Conservation (phyloP, 2,329 filamentous ascomycete genomes). For the Xylaria sp. region DNA sequence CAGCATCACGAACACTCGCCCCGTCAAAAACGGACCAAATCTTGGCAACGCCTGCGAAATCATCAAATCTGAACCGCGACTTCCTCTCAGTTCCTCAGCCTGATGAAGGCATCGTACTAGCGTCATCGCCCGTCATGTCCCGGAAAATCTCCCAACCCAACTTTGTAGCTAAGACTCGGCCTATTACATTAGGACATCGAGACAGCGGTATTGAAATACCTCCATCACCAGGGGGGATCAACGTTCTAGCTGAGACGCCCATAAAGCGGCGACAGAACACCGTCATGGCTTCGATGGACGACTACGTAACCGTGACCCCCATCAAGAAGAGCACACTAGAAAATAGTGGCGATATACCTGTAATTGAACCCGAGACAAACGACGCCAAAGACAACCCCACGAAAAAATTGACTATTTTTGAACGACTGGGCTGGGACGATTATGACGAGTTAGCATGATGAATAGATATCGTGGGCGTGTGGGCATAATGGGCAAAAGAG, state of each 20-base stretch:
- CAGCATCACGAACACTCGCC: constrained; percentile 47
- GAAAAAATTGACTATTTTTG: constrained; percentile 59
- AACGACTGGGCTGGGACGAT: constrained; percentile 68
- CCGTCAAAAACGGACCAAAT: constrained; percentile 31
- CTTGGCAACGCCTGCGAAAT: constrained; percentile 42
- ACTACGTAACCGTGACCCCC: constrained; percentile 42
- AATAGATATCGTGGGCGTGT: not conserved
- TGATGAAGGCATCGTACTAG: constrained; percentile 45
- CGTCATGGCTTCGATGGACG: constrained; percentile 34
- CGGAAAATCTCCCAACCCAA: constrained; percentile 40
- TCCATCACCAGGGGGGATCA: constrained; percentile 43
- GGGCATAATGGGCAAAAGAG: not conserved
- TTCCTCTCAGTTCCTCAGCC: constrained; percentile 39
- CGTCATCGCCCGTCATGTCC: constrained; percentile 46
- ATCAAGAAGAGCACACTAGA: constrained; percentile 38
- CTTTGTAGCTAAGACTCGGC: constrained; percentile 33
- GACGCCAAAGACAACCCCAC: constrained; percentile 29
- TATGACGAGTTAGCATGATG: constrained; percentile 52
- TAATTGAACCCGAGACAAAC: not conserved
- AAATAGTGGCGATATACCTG: constrained; percentile 13
- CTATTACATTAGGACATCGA: constrained; percentile 35
- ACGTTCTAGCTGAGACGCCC: constrained; percentile 51
- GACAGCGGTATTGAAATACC: constrained; percentile 48
- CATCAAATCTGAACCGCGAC: constrained; percentile 31
- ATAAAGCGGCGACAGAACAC: constrained; percentile 45